Evolutionary conservation across 2,329 filamentous ascomycete species (phyloP).

Genomic region (Fusarium lyarnte): DNA sequence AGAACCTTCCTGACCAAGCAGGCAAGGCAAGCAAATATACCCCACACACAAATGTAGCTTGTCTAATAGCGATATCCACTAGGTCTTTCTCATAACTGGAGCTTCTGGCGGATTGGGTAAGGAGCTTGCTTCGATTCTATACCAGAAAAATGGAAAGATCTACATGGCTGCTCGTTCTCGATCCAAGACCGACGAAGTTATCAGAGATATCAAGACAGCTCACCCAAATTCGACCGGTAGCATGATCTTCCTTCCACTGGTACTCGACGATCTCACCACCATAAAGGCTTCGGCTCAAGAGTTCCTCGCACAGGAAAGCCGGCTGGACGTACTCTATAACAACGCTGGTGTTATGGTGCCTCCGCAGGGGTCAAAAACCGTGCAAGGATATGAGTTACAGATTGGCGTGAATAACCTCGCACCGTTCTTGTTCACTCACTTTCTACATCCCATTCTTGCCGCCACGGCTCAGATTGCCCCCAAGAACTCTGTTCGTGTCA

Average conservation of each 20-base stretch:
- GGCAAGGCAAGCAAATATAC: constrained; percentile 49
- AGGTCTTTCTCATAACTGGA: constrained; percentile 53
- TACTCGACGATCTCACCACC: constrained; percentile 53
- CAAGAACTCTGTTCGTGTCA: constrained; percentile 40
- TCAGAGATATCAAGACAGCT: constrained; percentile 51
- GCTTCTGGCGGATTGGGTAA: constrained; percentile 55
- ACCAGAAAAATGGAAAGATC: constrained; percentile 60
- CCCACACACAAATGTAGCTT: fast-evolving
- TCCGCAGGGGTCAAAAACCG: constrained; percentile 49
- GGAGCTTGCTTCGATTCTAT: constrained; percentile 62
- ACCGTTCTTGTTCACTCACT: constrained; percentile 51
- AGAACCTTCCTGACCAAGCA: background rate
- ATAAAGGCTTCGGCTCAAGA: constrained; percentile 50
- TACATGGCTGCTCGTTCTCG: constrained; percentile 60
- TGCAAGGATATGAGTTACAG: constrained; percentile 53
- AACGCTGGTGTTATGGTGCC: constrained; percentile 54
- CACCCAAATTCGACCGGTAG: constrained; percentile 47
- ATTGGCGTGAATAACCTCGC: constrained; percentile 53
- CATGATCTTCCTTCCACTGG: constrained; percentile 48
- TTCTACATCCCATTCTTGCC: constrained; percentile 37
- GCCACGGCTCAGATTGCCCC: constrained; percentile 45
- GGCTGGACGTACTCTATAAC: constrained; percentile 55
- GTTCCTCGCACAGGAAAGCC: constrained; percentile 50
- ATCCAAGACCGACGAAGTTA: constrained; percentile 53
- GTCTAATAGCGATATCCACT: fast-evolving